Conservation (phyloP, 805 yeast species). For the Ascoidea tarda region DNA sequence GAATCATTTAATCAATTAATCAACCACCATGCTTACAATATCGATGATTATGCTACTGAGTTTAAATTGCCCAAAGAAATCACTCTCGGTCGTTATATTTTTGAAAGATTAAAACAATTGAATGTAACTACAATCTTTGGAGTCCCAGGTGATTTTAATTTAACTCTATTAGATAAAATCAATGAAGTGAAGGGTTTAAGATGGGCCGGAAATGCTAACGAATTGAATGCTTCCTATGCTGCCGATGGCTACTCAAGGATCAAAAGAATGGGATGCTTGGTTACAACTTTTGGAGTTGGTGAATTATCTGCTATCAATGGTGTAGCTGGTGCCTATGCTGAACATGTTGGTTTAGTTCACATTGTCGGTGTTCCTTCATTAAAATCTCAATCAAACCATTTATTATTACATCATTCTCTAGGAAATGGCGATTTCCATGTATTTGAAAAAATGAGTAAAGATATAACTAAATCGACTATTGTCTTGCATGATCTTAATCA, state of each 20-base stretch:
- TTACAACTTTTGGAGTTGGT: conserved; percentile 88
- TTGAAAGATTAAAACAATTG: conserved; percentile 66
- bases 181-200: conserved; percentile 62
- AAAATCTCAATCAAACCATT: conserved; percentile 56
- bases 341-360: conserved; percentile 76
- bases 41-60: too few relatives aligned
- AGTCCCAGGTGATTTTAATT: conserved; percentile 74
- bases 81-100: conserved; percentile 62
- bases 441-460: conserved; percentile 65
- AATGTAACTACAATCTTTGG: conserved; percentile 63
- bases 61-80: conserved; percentile 19
- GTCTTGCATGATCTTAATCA: conserved; percentile 46
- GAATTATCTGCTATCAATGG: conserved; percentile 77
- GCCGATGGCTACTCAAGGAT: conserved; percentile 83
- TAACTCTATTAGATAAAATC: conserved; percentile 55
- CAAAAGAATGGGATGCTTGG: conserved; percentile 58
- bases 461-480: conserved; percentile 54
- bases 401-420: conserved; percentile 69
- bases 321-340: conserved; percentile 80
- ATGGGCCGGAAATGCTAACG: conserved; percentile 90
- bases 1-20: too few relatives aligned
- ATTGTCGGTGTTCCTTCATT: conserved; percentile 79
- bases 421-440: conserved; percentile 76
- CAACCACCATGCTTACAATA: too few relatives aligned
- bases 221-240: conserved; percentile 78